Percentiles rank a stretch among this genome's conserved stretches.
Conservation (phyloP, 106 monocot species). For the Posidonia australis region DNA sequence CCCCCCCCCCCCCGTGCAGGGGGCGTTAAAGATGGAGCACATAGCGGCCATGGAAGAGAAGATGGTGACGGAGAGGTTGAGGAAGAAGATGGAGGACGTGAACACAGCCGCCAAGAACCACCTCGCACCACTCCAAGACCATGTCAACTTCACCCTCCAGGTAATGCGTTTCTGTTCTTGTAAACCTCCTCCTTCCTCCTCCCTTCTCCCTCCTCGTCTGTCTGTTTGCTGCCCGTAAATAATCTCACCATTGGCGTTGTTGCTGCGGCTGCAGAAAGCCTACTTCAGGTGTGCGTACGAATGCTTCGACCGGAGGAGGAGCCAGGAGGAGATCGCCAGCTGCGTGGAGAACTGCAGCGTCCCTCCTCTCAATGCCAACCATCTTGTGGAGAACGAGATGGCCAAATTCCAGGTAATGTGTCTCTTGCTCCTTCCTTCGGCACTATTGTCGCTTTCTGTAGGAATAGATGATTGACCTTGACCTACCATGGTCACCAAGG, state of each 20-base stretch:
- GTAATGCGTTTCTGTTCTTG: background rate
- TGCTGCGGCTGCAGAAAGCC: slow-evolving; percentile 43
- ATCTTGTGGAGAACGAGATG: slow-evolving; percentile 91
- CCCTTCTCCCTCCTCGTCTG: too few relatives aligned
- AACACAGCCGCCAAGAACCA: slow-evolving; percentile 14
- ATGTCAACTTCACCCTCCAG: slow-evolving; percentile 30
- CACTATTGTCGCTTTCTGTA: too few relatives aligned
- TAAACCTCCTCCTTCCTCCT: too few relatives aligned
- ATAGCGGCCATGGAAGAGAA: slow-evolving; percentile 20
- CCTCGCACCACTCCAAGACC: slow-evolving; percentile 22
- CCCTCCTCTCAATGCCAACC: slow-evolving; percentile 85
- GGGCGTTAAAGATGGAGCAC: slow-evolving; percentile 13
- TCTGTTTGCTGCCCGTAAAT: too few relatives aligned
- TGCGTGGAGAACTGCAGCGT: slow-evolving; percentile 93
- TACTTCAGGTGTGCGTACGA: slow-evolving; percentile 99
- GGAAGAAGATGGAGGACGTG: slow-evolving; percentile 22
- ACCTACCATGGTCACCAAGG: too few relatives aligned
- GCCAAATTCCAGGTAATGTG: slow-evolving; percentile 77
- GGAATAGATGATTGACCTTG: too few relatives aligned
- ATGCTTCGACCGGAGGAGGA: slow-evolving; percentile 74
- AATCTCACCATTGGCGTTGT: too few relatives aligned
- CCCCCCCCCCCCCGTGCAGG: too few relatives aligned
- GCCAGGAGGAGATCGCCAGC: slow-evolving; percentile 70
- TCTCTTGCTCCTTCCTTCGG: too few relatives aligned
- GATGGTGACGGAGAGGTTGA: slow-evolving; percentile 18